These are phyloP conservation scores for Yarrowia divulgata DNA, from an alignment of 805 yeast species.

Conservation along the genomic window DNA sequence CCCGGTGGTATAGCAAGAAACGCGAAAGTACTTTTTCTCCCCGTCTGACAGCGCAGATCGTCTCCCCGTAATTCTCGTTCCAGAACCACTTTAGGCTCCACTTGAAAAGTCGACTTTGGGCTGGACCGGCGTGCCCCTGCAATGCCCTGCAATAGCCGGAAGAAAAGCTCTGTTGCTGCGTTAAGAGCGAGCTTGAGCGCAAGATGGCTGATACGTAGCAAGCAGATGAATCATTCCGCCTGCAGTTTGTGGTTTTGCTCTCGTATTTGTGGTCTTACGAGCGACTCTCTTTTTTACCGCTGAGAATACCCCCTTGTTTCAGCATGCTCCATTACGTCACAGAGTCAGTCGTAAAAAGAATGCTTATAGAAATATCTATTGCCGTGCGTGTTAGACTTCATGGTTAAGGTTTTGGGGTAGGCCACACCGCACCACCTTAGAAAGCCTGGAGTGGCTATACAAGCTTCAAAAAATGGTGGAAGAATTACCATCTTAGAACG, in stretches of 20 bases:
- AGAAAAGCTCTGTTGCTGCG: neutral
- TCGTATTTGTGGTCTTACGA: neutral
- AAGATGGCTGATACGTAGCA: too few species aligned
- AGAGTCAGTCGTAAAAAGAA: neutral
- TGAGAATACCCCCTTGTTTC: neutral
- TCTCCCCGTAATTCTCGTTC: constrained; percentile 12
- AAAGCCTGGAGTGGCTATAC: neutral
- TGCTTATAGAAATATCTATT: neutral
- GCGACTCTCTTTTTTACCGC: neutral
- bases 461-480: constrained; percentile 13
- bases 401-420: constrained; percentile 1
- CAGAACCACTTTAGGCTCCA: constrained; percentile 8
- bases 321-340: constrained; percentile 8
- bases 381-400: constrained; percentile 11
- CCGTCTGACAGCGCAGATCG: neutral
- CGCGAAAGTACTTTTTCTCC: neutral
- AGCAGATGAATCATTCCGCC: too few species aligned
- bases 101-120: neutral
- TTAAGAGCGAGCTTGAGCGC: neutral
- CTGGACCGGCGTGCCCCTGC: constrained; percentile 2
- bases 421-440: constrained; percentile 8
- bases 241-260: neutral
- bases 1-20: neutral
- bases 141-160: constrained; percentile 7
- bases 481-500: constrained; percentile 5